Conservation (phyloP, 2,329 filamentous ascomycete genomes). For the Aphanocladium album region DNA sequence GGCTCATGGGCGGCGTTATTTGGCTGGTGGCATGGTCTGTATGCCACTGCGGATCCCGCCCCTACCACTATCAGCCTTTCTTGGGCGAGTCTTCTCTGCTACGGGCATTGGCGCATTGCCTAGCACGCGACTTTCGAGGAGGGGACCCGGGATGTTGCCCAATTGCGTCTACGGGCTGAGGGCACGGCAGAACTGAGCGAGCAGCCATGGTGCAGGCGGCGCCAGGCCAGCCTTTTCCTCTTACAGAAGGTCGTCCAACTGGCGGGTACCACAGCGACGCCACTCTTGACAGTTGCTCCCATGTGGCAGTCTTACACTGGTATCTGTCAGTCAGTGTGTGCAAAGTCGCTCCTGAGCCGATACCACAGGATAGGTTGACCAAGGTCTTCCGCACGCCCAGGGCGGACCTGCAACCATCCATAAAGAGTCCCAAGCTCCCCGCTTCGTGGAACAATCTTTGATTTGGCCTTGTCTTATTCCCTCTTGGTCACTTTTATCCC, state of each 20-base stretch:
- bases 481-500: neutral
- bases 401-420: neutral
- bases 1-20: neutral
- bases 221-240: neutral
- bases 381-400: neutral
- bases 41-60: neutral
- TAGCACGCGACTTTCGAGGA: neutral
- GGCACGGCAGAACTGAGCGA: neutral
- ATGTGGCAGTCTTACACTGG: neutral
- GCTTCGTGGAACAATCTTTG: neutral
- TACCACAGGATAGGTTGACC: neutral
- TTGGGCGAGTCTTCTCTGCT: neutral
- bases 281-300: neutral
- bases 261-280: neutral
- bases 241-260: conserved; percentile 9
- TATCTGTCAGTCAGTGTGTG: neutral
- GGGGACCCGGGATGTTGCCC: neutral
- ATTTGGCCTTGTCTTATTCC: neutral
- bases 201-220: neutral
- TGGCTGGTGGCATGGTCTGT: neutral
- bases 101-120: neutral
- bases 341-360: neutral
- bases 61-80: neutral
- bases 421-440: conserved; percentile 3
- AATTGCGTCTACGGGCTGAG: neutral